Conservation (phyloP, 2,329 filamentous ascomycete genomes). For the Dactylellina haptotyla region DNA sequence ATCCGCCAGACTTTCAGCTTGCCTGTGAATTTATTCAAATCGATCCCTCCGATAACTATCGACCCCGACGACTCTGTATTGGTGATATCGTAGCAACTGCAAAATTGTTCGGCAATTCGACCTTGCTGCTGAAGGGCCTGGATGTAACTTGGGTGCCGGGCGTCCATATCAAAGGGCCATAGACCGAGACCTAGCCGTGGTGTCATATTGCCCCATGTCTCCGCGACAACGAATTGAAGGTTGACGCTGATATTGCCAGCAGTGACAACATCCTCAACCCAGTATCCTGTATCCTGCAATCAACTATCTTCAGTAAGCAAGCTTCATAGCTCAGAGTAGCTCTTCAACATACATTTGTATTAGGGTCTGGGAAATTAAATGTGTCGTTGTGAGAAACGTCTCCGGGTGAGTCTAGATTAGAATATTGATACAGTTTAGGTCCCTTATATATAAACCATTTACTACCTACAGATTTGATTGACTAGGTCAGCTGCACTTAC, state of each 20-base stretch:
- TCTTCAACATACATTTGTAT: no score
- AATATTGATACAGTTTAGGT: no score
- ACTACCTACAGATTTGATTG: no score
- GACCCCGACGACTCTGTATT: conserved; percentile 1
- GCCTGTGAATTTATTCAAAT: conserved; percentile 22
- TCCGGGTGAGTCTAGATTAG: no score
- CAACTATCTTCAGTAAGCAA: no score
- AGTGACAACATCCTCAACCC: conserved; percentile 11
- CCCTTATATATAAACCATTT: no score
- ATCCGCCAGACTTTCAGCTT: conserved; percentile 25
- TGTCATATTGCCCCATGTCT: conserved; percentile 9
- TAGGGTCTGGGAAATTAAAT: no score
- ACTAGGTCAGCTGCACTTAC: no score
- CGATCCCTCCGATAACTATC: conserved; percentile 29
- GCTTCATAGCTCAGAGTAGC: no score
- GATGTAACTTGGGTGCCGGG: conserved; percentile 7
- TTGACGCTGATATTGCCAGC: background rate
- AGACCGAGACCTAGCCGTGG: conserved; percentile 28
- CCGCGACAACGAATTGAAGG: conserved; percentile 29
- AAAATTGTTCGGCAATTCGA: conserved; percentile 14
- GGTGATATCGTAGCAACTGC: conserved; percentile 31
- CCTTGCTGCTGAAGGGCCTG: conserved; percentile 18
- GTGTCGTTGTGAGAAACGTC: no score
- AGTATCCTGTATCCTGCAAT: conserved; percentile 18
- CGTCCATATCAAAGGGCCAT: background rate